These are phyloP conservation scores for Plasmopara halstedii DNA, from an alignment of 352 stramenopile species.

Conservation along the genomic window DNA sequence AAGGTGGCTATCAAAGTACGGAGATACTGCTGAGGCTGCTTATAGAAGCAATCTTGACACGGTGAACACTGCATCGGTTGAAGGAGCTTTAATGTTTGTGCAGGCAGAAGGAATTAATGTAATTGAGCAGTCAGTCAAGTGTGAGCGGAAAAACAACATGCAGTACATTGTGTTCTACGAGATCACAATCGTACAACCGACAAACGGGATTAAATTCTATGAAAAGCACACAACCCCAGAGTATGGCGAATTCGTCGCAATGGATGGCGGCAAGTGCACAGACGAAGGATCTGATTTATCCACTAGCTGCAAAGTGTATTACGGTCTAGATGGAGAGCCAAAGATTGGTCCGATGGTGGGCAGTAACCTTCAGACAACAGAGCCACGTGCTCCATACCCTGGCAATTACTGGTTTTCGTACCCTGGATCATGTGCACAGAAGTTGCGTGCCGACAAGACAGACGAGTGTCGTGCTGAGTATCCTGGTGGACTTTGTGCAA, in stretches of 20 bases:
- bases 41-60: conserved; percentile 45
- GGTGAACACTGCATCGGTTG: conserved; percentile 47
- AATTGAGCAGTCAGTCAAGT: conserved; percentile 31
- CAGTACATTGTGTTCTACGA: conserved; percentile 63
- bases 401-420: conserved; percentile 79
- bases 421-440: conserved; percentile 53
- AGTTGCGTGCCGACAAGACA: conserved; percentile 40
- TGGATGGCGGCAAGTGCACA: conserved; percentile 54
- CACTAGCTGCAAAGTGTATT: conserved; percentile 42
- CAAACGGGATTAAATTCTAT: conserved; percentile 42
- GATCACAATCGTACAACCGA: conserved; percentile 35
- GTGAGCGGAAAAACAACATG: conserved; percentile 54
- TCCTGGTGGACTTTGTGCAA: conserved; percentile 33
- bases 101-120: conserved; percentile 58
- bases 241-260: conserved; percentile 43
- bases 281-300: conserved; percentile 28
- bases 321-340: conserved; percentile 25
- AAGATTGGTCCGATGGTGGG: conserved; percentile 46
- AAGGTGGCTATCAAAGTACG: conserved; percentile 33
- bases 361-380: conserved; percentile 29
- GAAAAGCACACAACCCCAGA: conserved; percentile 30
- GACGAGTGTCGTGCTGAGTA: conserved; percentile 29
- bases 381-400: conserved; percentile 53
- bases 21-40: conserved; percentile 24
- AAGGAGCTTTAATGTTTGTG: conserved; percentile 55